Conservation (phyloP, 2,329 filamentous ascomycete genomes). For the Exophiala sp. region DNA sequence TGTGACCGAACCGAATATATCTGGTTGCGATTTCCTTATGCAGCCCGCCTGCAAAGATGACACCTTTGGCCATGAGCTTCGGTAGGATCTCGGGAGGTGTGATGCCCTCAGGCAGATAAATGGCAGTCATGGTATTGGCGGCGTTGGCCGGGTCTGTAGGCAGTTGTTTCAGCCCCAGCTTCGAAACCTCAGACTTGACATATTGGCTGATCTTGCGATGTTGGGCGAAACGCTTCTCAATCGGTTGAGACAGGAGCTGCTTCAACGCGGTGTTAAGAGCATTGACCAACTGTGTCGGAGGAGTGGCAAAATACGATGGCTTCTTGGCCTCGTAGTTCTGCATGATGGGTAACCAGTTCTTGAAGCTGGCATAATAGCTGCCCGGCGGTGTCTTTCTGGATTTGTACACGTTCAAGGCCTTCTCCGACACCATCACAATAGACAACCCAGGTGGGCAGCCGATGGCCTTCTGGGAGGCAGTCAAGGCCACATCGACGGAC, state of each 20-base stretch:
- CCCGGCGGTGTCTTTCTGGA: conserved; percentile 72
- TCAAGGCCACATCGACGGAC: conserved; percentile 87
- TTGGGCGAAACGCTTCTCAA: conserved; percentile 74
- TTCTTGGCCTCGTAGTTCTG: conserved; percentile 98
- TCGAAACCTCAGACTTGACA: conserved; percentile 75
- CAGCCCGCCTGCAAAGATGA: conserved; percentile 89
- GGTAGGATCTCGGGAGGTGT: conserved; percentile 78
- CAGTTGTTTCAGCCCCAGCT: conserved; percentile 80
- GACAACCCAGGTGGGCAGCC: conserved; percentile 89
- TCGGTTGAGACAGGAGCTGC: conserved; percentile 74
- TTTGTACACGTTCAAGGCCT: conserved; percentile 75
- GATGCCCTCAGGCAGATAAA: conserved; percentile 83
- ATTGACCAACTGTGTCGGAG: conserved; percentile 86
- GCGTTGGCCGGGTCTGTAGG: conserved; percentile 82
- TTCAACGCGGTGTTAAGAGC: conserved; percentile 83
- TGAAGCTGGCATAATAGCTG: conserved; percentile 92
- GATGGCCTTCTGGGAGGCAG: conserved; percentile 94
- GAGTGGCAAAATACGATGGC: conserved; percentile 95
- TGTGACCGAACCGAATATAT: conserved; percentile 95
- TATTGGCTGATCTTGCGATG: conserved; percentile 75
- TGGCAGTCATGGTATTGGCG: conserved; percentile 95
- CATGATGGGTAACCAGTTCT: conserved; percentile 98
- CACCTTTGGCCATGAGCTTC: conserved; percentile 74
- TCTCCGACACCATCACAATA: conserved; percentile 87
- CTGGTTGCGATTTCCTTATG: conserved; percentile 92